Conservation (phyloP, 2,329 filamentous ascomycete species). For the Pyricularia sp. region DNA sequence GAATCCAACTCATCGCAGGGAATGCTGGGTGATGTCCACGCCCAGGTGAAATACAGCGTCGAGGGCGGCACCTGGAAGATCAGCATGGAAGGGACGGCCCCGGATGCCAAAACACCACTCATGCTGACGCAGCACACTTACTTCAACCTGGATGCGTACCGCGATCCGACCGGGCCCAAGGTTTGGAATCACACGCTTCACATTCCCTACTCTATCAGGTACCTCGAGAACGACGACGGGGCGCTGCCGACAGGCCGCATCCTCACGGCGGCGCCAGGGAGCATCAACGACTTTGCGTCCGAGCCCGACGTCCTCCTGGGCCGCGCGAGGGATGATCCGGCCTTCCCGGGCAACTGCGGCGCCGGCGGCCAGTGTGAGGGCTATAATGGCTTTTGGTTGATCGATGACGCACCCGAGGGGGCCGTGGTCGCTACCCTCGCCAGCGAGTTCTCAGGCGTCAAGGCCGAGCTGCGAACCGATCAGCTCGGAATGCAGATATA, state of each 20-base stretch:
- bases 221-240: conserved; percentile 45
- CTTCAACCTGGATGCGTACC: conserved; percentile 60
- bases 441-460: conserved; percentile 57
- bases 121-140: conserved; percentile 60
- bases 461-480: conserved; percentile 59
- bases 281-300: conserved; percentile 60
- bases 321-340: conserved; percentile 43
- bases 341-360: conserved; percentile 53
- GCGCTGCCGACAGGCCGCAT: conserved; percentile 54
- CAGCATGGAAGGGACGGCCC: conserved; percentile 47
- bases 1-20: conserved; percentile 46
- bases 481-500: conserved; percentile 66
- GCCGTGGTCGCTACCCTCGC: conserved; percentile 44
- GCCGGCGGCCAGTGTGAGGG: conserved; percentile 57
- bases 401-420: conserved; percentile 28
- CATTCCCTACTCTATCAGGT: conserved; percentile 51
- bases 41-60: conserved; percentile 54
- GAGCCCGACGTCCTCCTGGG: conserved; percentile 50
- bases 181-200: conserved; percentile 55
- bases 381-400: conserved; percentile 54
- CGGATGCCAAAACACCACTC: conserved; percentile 40
- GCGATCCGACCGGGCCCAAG: conserved; percentile 42
- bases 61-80: conserved; percentile 48
- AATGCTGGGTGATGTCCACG: conserved; percentile 52
- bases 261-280: conserved; percentile 40